Conservation (phyloP, 176 grass and related monocot species). For the Secale cereale region DNA sequence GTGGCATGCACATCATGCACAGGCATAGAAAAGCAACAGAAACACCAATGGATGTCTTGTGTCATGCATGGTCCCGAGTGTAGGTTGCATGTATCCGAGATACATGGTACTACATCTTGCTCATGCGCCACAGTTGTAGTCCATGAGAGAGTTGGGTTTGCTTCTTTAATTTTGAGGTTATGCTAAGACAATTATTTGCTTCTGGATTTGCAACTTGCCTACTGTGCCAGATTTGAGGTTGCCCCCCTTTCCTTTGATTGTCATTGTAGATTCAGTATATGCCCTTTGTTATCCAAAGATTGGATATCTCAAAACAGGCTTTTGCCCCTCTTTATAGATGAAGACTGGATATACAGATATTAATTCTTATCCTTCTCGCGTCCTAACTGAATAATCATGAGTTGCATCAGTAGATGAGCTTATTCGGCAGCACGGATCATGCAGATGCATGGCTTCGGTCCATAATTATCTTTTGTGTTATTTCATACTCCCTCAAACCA, state of each 20-base stretch:
- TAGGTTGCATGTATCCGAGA: neutral
- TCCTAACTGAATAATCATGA: no score
- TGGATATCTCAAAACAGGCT: no score
- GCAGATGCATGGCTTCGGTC: neutral
- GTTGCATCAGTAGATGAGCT: no score
- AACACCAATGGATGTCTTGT: slow-evolving; percentile 14
- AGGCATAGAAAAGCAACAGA: slow-evolving; percentile 14
- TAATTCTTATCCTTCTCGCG: no score
- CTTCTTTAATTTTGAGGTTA: slow-evolving; percentile 1
- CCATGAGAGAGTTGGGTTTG: neutral
- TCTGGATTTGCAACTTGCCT: neutral
- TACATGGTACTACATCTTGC: neutral
- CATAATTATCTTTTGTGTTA: neutral
- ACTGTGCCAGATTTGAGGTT: neutral
- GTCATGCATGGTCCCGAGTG: slow-evolving; percentile 15
- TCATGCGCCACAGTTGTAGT: neutral
- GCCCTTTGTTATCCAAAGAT: no score
- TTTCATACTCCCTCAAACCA: no score
- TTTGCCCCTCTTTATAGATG: no score
- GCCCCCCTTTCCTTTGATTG: no score
- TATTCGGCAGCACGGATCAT: no score
- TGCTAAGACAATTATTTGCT: neutral
- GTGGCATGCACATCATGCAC: neutral
- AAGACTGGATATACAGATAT: no score
- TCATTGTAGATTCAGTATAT: no score